Conservation (phyloP, 768 basidiomycete genomes). For the Hygrocybe coccinea region DNA sequence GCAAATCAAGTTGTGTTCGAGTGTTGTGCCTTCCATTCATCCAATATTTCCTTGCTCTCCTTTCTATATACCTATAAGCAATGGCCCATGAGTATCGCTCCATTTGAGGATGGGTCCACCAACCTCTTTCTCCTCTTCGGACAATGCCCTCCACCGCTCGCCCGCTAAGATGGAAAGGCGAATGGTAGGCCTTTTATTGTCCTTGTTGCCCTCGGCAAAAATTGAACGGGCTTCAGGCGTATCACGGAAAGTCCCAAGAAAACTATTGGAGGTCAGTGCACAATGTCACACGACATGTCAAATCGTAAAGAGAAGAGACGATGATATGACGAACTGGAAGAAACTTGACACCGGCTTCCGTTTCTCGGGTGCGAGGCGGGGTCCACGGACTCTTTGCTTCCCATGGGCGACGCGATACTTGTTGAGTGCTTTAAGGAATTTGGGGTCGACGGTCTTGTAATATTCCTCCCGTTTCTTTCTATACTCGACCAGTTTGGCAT, state of each 20-base stretch:
- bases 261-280: background rate
- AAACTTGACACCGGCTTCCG: background rate
- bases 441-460: conserved; percentile 17
- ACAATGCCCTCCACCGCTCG: conserved; percentile 29
- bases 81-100: background rate
- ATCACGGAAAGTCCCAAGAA: background rate
- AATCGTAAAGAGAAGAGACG: background rate
- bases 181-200: conserved; percentile 1
- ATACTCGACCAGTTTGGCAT: background rate
- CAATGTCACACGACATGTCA: background rate
- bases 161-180: conserved; percentile 14
- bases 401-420: conserved; percentile 21
- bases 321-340: background rate
- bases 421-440: conserved; percentile 29
- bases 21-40: no score
- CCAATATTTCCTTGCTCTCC: background rate
- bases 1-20: no score
- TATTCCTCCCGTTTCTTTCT: conserved; percentile 25
- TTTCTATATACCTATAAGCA: background rate
- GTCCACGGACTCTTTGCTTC: conserved; percentile 13
- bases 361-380: conserved; percentile 1
- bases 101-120: background rate
- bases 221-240: conserved; percentile 14
- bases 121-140: conserved; percentile 30
- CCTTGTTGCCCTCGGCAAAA: background rate